These are phyloP conservation scores for Globisporangium abappressorium DNA, from an alignment of 352 stramenopile species.

Conservation along the genomic window DNA sequence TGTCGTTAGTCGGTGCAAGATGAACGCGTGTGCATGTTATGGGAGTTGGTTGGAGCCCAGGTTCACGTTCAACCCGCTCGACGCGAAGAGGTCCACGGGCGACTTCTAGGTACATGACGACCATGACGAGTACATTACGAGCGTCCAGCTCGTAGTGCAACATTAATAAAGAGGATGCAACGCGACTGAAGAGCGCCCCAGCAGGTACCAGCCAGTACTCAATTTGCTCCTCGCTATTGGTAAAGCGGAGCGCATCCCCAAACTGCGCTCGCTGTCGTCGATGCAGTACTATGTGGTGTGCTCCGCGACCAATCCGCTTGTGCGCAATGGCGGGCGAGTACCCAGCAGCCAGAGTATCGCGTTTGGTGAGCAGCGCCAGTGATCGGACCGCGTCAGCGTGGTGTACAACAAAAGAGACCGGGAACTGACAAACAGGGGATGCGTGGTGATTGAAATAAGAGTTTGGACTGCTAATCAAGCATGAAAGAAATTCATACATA, in stretches of 20 bases:
- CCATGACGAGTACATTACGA: not conserved
- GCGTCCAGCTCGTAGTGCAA: not conserved
- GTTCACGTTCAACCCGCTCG: not conserved
- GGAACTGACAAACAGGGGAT: not conserved
- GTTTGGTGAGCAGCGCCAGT: not conserved
- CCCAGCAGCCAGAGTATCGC: too few relatives aligned
- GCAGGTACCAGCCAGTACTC: not conserved
- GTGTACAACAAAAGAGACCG: not conserved
- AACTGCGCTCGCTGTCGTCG: not conserved
- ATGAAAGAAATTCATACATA: not conserved
- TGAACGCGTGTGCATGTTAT: too few relatives aligned
- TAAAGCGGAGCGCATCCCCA: not conserved
- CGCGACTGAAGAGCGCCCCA: not conserved
- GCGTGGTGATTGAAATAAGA: not conserved
- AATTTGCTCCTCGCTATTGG: not conserved
- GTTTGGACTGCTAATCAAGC: not conserved
- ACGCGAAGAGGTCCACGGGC: not conserved
- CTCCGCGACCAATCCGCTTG: too few relatives aligned
- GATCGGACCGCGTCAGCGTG: not conserved
- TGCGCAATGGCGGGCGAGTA: too few relatives aligned
- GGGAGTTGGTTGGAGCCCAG: too few relatives aligned
- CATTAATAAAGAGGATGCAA: not conserved
- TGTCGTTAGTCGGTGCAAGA: too few relatives aligned
- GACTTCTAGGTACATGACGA: not conserved
- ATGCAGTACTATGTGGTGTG: not conserved